phyloP scores from a whole-genome alignment of 805 yeast species.

The Candida ovalis region DNA sequence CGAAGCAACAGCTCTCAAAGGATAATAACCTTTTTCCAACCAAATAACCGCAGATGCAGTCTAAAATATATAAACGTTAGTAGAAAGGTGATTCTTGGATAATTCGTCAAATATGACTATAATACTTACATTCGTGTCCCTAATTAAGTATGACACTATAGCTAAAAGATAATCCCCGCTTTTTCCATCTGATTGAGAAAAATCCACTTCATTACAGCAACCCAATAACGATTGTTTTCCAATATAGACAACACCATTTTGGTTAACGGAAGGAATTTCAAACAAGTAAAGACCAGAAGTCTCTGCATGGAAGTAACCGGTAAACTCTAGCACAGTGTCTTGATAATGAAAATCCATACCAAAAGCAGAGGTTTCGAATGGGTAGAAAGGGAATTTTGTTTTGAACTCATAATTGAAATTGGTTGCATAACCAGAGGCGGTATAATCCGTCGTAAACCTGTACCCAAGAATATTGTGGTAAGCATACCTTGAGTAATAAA shows the following conservation, averaged over 20 bases:
- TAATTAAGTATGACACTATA: neutral
- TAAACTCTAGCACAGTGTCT: constrained; percentile 4
- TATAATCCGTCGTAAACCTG: neutral
- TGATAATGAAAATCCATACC: constrained; percentile 1
- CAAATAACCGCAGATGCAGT: neutral
- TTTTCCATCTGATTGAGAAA: neutral
- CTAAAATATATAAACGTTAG: neutral
- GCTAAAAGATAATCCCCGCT: constrained; percentile 1
- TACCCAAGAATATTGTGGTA: neutral
- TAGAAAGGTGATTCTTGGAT: neutral
- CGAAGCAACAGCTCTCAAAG: constrained; percentile 25
- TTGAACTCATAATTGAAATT: neutral
- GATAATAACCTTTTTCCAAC: constrained; percentile 26
- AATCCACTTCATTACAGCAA: constrained; percentile 4
- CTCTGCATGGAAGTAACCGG: constrained; percentile 8
- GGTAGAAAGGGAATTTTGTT: neutral
- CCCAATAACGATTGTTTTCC: constrained; percentile 1
- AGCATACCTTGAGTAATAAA: constrained; percentile 3
- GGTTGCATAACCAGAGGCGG: neutral
- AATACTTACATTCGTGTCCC: constrained; percentile 1
- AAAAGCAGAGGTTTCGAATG: neutral
- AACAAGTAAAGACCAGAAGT: constrained; percentile 6
- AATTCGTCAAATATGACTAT: neutral
- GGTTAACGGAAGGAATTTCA: neutral
- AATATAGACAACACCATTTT: constrained; percentile 2